phyloP scores from a whole-genome alignment of 805 yeast genomes.

The Saturnispora serradocipensis region DNA sequence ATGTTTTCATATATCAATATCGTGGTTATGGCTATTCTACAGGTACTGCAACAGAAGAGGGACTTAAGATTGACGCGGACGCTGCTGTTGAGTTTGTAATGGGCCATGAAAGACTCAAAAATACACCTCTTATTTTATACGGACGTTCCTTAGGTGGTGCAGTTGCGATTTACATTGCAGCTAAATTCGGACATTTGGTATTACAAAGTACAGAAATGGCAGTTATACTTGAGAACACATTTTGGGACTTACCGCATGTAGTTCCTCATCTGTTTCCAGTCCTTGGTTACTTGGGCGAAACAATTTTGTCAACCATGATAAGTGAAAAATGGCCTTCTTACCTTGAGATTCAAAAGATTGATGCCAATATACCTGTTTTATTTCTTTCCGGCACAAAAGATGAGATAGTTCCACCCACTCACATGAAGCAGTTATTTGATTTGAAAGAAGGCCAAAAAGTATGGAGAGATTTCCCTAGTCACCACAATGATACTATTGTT shows the following conservation, averaged over 20 bases:
- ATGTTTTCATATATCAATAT: conserved; percentile 79
- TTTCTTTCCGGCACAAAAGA: conserved; percentile 68
- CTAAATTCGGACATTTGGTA: conserved; percentile 36
- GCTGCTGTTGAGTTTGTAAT: conserved; percentile 53
- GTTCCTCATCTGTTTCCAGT: conserved; percentile 68
- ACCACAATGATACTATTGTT: conserved; percentile 76
- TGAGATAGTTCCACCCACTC: conserved; percentile 86
- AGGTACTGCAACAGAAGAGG: conserved; percentile 68
- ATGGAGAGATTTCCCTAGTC: conserved; percentile 48
- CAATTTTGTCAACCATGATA: conserved; percentile 1
- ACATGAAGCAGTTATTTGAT: conserved; percentile 52
- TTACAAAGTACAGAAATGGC: conserved; percentile 21
- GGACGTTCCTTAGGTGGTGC: conserved; percentile 96
- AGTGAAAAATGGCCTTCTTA: conserved; percentile 76
- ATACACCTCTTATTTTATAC: conserved; percentile 54
- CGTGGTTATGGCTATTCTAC: conserved; percentile 83
- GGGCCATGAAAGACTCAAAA: conserved; percentile 42
- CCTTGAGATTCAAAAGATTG: conserved; percentile 39
- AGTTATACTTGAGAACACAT: conserved; percentile 76
- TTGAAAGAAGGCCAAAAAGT: conserved; percentile 39
- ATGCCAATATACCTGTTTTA: conserved; percentile 51
- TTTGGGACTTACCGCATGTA: conserved; percentile 62
- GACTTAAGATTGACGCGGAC: conserved; percentile 76
- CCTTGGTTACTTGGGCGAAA: conserved; percentile 40
- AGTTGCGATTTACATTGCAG: conserved; percentile 74